Evolutionary conservation across 106 monocot genomes (phyloP).

Genomic region (Acorus gramineus): DNA sequence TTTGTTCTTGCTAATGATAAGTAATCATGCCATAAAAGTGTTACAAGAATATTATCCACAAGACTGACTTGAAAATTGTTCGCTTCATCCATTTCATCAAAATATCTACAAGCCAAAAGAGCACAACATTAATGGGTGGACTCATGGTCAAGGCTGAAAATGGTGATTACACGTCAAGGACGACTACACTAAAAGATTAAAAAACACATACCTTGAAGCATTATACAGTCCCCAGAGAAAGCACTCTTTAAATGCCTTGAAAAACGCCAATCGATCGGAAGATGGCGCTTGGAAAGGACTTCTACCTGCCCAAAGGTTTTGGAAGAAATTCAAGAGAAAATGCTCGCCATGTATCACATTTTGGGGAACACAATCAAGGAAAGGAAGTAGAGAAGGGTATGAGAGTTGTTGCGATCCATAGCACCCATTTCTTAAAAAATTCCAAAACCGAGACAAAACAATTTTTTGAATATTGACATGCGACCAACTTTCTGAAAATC

Average conservation of each 20-base stretch:
- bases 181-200: not conserved
- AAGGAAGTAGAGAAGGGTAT: constrained; percentile 57
- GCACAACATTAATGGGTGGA: not conserved
- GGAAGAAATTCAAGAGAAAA: constrained; percentile 61
- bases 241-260: constrained; percentile 64
- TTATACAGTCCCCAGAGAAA: constrained; percentile 56
- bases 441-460: constrained; percentile 44
- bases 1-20: constrained; percentile 21
- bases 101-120: constrained; percentile 30
- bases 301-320: constrained; percentile 78
- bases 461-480: constrained; percentile 47
- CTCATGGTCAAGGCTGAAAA: not conserved
- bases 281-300: constrained; percentile 30
- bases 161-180: not conserved
- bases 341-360: constrained; percentile 32
- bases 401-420: constrained; percentile 79
- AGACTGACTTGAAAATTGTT: constrained; percentile 32
- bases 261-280: constrained; percentile 33
- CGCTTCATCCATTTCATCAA: constrained; percentile 13
- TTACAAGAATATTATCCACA: constrained; percentile 43
- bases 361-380: constrained; percentile 63
- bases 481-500: constrained; percentile 62
- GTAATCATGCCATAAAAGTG: constrained; percentile 72
- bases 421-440: constrained; percentile 72
- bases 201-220: constrained; percentile 41